Percentiles rank a stretch among this genome's conserved stretches.
These are phyloP conservation scores for Calonectria pseudoturangicola DNA, from an alignment of 2,329 filamentous ascomycete species.

Conservation along the genomic window DNA sequence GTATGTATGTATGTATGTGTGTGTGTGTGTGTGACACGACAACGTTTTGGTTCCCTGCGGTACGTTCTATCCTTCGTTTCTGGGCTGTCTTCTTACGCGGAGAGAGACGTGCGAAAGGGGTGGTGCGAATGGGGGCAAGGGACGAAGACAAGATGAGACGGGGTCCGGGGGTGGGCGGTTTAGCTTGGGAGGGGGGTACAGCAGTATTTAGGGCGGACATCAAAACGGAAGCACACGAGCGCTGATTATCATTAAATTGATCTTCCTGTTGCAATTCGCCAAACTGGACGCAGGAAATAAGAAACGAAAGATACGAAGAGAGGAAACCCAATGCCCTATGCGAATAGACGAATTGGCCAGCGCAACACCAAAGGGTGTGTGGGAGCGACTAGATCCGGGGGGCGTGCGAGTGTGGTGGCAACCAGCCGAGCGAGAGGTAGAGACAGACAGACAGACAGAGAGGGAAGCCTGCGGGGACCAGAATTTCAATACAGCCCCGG, in stretches of 20 bases:
- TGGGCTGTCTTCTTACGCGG: background rate
- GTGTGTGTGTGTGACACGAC: slow-evolving; percentile 16
- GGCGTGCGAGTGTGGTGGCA: background rate
- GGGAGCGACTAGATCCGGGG: background rate
- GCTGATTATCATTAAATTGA: background rate
- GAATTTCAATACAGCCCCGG: background rate
- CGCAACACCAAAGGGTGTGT: background rate
- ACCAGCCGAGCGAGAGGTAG: background rate
- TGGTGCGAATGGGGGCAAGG: slow-evolving; percentile 7
- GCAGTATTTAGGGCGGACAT: no score
- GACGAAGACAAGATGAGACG: background rate
- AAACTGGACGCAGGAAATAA: no score
- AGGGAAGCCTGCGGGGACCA: background rate
- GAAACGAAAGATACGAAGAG: no score
- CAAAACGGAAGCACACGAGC: background rate
- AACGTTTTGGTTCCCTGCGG: background rate
- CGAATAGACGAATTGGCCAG: background rate
- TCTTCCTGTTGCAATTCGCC: no score
- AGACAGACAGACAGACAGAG: background rate
- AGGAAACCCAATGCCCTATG: no score
- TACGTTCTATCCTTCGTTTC: background rate
- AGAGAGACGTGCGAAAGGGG: background rate
- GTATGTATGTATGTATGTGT: background rate
- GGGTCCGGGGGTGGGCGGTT: background rate
- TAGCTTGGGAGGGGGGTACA: background rate